A percentile compares a stretch with the other conserved stretches of the same genome.
Evolutionary conservation across 2,329 filamentous ascomycete genomes (phyloP).

Genomic region (Aspergillus sp.): DNA sequence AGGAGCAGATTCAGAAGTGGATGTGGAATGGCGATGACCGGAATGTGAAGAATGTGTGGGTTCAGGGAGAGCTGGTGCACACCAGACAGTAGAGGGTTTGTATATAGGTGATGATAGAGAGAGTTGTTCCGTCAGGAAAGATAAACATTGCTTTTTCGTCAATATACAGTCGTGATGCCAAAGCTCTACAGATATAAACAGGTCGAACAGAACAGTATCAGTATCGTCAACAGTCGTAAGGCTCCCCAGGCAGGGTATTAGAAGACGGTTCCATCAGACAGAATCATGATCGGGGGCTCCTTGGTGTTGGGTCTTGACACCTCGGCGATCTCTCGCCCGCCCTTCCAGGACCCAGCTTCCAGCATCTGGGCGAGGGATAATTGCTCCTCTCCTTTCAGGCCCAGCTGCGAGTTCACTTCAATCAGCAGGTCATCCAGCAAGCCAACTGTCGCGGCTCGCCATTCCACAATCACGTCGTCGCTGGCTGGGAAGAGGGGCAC

Average conservation of each 20-base stretch:
- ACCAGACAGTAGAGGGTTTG: not conserved
- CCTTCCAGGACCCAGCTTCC: slow-evolving; percentile 98
- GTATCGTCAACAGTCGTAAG: too few relatives aligned
- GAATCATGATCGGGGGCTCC: slow-evolving; percentile 89
- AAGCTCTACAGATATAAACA: too few relatives aligned
- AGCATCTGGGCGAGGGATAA: slow-evolving; percentile 79
- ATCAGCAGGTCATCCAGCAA: slow-evolving; percentile 62
- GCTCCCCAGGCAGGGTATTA: slow-evolving; percentile 37
- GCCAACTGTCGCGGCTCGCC: slow-evolving; percentile 65
- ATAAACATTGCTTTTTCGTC: too few relatives aligned
- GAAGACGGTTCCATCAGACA: slow-evolving; percentile 94
- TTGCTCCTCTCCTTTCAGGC: slow-evolving; percentile 58
- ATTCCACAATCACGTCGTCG: slow-evolving; percentile 72
- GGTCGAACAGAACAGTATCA: too few relatives aligned
- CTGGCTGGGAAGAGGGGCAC: slow-evolving; percentile 63
- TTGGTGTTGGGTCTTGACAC: slow-evolving; percentile 93
- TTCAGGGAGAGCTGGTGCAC: not conserved
- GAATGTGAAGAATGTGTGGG: slow-evolving; percentile 45
- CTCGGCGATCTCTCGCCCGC: slow-evolving; percentile 90
- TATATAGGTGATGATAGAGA: too few relatives aligned
- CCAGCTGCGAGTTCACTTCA: slow-evolving; percentile 60
- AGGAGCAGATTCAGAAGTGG: slow-evolving; percentile 85
- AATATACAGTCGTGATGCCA: too few relatives aligned
- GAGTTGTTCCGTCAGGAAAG: too few relatives aligned
- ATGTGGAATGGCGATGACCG: slow-evolving; percentile 86